Percentiles rank a stretch among this genome's conserved stretches.
Evolutionary conservation across 805 yeast species (phyloP).

Genomic region (Lipomyces starkeyi): DNA sequence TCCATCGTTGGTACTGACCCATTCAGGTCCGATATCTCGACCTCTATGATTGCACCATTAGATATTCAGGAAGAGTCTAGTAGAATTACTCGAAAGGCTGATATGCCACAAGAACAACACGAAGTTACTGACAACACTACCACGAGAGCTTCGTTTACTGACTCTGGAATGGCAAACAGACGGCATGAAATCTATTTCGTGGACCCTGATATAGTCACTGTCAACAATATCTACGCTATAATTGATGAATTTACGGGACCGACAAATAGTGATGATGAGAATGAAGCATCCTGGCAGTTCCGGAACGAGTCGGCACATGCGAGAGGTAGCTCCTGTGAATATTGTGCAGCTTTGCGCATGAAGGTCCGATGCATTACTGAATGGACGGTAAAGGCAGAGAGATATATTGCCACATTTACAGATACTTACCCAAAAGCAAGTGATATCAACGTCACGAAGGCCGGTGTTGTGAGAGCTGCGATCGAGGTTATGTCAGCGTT

Average conservation of each 20-base stretch:
- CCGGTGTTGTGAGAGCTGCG: background rate
- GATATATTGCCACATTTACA: background rate
- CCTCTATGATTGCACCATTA: background rate
- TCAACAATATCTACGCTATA: background rate
- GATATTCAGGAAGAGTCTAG: background rate
- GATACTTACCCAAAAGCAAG: background rate
- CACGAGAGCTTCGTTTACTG: background rate
- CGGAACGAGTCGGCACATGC: background rate
- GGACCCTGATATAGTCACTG: background rate
- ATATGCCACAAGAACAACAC: background rate
- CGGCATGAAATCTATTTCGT: background rate
- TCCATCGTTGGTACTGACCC: background rate
- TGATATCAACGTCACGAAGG: background rate
- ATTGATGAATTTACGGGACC: background rate
- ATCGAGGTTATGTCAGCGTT: background rate
- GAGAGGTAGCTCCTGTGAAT: background rate
- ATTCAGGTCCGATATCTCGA: background rate
- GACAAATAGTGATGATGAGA: background rate
- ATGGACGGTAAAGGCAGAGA: background rate
- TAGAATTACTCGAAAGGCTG: background rate
- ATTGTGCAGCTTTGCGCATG: slow-evolving; percentile 1
- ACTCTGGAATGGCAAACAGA: background rate
- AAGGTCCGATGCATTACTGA: background rate
- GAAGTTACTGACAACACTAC: background rate
- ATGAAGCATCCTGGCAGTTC: background rate